These are phyloP conservation scores for Lasiosphaeris hirsuta DNA, from an alignment of 495 filamentous ascomycete genomes.

Conservation along the genomic window DNA sequence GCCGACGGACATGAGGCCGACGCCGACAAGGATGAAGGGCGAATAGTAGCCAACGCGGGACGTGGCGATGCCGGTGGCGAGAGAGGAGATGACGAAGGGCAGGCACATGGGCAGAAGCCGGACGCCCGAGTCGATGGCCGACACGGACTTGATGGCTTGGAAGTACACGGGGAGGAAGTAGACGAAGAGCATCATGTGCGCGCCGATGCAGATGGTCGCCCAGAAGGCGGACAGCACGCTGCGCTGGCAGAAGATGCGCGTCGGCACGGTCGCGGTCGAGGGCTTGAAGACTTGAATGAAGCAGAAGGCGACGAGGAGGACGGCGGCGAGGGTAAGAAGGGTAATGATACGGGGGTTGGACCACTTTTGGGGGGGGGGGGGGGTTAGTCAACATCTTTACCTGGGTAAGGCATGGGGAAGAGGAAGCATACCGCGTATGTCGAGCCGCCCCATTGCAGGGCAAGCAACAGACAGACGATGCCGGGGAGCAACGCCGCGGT, in stretches of 20 bases:
- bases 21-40: conserved; percentile 59
- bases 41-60: conserved; percentile 57
- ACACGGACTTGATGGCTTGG: conserved; percentile 54
- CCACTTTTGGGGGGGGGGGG: conserved; percentile 55
- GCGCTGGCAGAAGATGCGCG: conserved; percentile 63
- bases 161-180: conserved; percentile 64
- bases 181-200: conserved; percentile 44
- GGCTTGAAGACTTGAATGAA: conserved; percentile 48
- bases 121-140: conserved; percentile 47
- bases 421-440: conserved; percentile 48
- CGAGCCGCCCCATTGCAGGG: conserved; percentile 76
- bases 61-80: conserved; percentile 42
- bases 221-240: conserved; percentile 50
- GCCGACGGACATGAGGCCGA: conserved; percentile 56
- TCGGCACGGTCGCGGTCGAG: conserved; percentile 67
- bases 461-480: conserved; percentile 67
- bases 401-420: conserved; percentile 18
- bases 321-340: conserved; percentile 41
- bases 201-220: conserved; percentile 33
- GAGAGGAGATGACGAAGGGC: conserved; percentile 30
- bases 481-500: conserved; percentile 60
- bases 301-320: conserved; percentile 44
- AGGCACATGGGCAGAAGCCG: conserved; percentile 45
- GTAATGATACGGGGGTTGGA: conserved; percentile 36
- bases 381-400: conserved; percentile 45